Evolutionary conservation across 352 stramenopile species (phyloP).

Genomic region (Phytopythium montanum): DNA sequence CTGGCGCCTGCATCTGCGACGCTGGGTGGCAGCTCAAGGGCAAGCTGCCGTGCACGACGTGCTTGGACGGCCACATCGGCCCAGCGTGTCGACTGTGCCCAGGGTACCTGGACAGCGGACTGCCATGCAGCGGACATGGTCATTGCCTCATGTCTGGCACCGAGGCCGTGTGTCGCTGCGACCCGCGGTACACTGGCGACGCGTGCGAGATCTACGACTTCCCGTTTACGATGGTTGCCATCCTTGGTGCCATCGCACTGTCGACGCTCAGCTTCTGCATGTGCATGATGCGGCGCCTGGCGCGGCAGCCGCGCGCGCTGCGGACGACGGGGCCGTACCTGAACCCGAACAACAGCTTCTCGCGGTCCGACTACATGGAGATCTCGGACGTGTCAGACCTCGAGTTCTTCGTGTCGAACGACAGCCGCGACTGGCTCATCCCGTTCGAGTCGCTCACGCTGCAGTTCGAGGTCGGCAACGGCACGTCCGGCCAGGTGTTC

Average conservation of each 20-base stretch:
- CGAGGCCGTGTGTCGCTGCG: constrained; percentile 61
- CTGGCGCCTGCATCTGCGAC: constrained; percentile 72
- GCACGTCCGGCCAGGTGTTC: constrained; percentile 89
- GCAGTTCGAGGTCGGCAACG: constrained; percentile 82
- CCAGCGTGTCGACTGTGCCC: constrained; percentile 66
- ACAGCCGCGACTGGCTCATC: constrained; percentile 88
- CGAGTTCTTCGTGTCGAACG: constrained; percentile 86
- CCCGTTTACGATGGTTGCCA: constrained; percentile 75
- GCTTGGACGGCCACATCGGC: constrained; percentile 74
- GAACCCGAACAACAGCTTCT: constrained; percentile 67
- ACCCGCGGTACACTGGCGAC: constrained; percentile 66
- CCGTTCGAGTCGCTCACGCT: constrained; percentile 86
- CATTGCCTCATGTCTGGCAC: constrained; percentile 51
- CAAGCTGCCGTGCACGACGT: constrained; percentile 67
- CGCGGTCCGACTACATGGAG: constrained; percentile 80
- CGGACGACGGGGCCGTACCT: constrained; percentile 28
- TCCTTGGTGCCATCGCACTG: constrained; percentile 72
- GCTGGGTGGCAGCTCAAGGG: constrained; percentile 65
- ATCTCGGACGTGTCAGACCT: constrained; percentile 85
- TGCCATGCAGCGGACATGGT: constrained; percentile 69
- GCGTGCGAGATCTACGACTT: constrained; percentile 86
- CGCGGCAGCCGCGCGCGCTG: constrained; percentile 56
- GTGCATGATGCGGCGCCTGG: constrained; percentile 80
- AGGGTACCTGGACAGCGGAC: constrained; percentile 65
- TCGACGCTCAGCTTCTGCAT: constrained; percentile 85